Conservation (phyloP, 257 asterid species). For the Ocimum tenuiflorum region DNA sequence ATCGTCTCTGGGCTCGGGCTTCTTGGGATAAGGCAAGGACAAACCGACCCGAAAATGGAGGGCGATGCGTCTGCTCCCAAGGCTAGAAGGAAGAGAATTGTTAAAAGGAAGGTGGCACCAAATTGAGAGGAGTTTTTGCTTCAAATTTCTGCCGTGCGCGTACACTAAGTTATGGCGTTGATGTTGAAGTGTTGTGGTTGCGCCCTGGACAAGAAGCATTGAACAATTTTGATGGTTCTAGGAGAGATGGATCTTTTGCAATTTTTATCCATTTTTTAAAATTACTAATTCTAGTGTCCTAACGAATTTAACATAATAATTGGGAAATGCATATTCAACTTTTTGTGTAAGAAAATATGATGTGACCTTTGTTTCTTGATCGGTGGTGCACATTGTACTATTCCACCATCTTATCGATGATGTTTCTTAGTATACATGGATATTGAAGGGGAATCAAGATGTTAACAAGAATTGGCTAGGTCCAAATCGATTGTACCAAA, state of each 20-base stretch:
- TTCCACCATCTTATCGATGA: not conserved
- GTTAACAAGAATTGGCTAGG: too few relatives aligned
- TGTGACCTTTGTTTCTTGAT: constrained; percentile 1
- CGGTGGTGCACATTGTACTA: not conserved
- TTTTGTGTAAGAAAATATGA: constrained; percentile 8
- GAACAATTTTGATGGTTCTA: constrained; percentile 16
- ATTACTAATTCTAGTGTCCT: constrained; percentile 15
- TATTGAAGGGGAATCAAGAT: too few relatives aligned
- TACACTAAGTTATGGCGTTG: not conserved
- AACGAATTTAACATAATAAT: constrained; percentile 12
- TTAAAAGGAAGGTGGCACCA: constrained; percentile 65
- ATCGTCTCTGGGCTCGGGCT: constrained; percentile 87
- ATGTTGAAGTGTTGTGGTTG: not conserved
- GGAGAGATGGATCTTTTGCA: constrained; percentile 1
- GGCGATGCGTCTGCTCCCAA: constrained; percentile 52
- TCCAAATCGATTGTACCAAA: too few relatives aligned
- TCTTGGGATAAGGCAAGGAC: constrained; percentile 69
- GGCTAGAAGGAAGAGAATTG: constrained; percentile 74
- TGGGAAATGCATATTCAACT: constrained; percentile 14
- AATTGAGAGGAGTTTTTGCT: too few relatives aligned
- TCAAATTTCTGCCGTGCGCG: too few relatives aligned
- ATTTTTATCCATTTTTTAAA: constrained; percentile 17
- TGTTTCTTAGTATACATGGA: not conserved
- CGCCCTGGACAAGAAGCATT: too few relatives aligned
- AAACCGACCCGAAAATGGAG: constrained; percentile 28